These are phyloP conservation scores for Cladophialophora carrionii DNA, from an alignment of 2,329 filamentous ascomycete species.

Conservation along the genomic window DNA sequence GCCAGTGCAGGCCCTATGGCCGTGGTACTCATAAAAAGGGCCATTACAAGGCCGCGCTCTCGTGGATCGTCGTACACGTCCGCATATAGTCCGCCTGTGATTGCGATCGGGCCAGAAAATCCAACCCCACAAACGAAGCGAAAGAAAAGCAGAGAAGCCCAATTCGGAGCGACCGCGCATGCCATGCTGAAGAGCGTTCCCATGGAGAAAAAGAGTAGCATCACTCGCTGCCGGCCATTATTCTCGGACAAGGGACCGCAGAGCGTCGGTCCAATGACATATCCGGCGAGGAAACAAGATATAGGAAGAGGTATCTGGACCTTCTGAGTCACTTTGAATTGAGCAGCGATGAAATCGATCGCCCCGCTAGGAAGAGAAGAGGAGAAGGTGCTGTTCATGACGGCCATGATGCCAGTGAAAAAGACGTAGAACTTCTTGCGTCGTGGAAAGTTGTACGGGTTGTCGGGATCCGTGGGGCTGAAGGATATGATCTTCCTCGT, in stretches of 20 bases:
- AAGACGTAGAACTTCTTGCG: conserved; percentile 45
- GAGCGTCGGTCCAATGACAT: conserved; percentile 48
- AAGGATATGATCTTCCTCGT: conserved; percentile 36
- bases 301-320: conserved; percentile 47
- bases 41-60: conserved; percentile 47
- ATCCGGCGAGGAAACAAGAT: conserved; percentile 49
- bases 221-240: conserved; percentile 46
- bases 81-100: conserved; percentile 52
- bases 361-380: conserved; percentile 48
- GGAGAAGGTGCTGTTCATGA: conserved; percentile 47
- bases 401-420: conserved; percentile 44
- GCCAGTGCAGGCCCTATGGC: conserved; percentile 49
- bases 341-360: conserved; percentile 44
- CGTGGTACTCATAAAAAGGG: conserved; percentile 50
- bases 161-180: conserved; percentile 50
- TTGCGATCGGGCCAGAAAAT: conserved; percentile 49
- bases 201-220: conserved; percentile 56
- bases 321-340: conserved; percentile 39
- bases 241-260: conserved; percentile 52
- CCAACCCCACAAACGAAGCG: conserved; percentile 49
- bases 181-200: conserved; percentile 49
- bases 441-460: conserved; percentile 40
- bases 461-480: conserved; percentile 34
- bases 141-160: conserved; percentile 48
- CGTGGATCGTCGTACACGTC: conserved; percentile 52